Base-by-base conservation (phyloP, 2,329 filamentous ascomycete genomes). In the Ceratocystis colombiana region DNA sequence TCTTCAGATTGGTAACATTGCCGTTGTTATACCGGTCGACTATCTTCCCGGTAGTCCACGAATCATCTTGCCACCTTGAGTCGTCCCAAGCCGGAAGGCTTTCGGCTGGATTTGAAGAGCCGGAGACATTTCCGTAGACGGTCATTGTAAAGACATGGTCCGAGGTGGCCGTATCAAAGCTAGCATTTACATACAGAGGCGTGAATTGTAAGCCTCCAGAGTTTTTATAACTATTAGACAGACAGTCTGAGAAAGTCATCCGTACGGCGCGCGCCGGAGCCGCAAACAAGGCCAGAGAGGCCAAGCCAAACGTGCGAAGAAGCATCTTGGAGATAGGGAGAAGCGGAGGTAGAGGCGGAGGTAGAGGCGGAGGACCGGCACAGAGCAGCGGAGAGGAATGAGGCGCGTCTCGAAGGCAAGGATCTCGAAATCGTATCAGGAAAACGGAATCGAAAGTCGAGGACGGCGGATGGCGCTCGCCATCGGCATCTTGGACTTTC, bases 41-140 rank as follows among this genome's bases (percentile, higher is more conserved):
- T 68, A 96, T 96, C 79, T 96, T 96, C 73, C 91, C 90, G 69
- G 79, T 77, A 65, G 81, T 85, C 62, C 79, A 73, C 45, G 81
- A 82, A 0, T 79, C 72, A 72, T 94, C 79, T 1, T 70, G 74
- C 89, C 90, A 90, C 61, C 79, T 76, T 0, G 83, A 75, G 72
- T 84, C 81, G 71, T 81, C 75, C 20, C 81, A 75, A 0, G 82
- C 71, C 44, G 90, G 90, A 64, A 90, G 82, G 1, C 75, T 68
- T n/a, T 78, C 77, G 12, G 76, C 73, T 1, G 79, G 79, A 57
- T 82, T 80, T 10, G 55, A 50, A 63, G 87, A 84, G 61, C 94
- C 94, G 7, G 87, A 89, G 37, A 97, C 90, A 75, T 97, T 96
- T 64, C 92, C 93, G 78, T 90, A 97, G 61, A 96, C 82, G 1